Evolutionary conservation across 108 stramenopile species (phyloP), one percentile per base, ranked within the genome.

Genomic region (Cyclostephanos invisitatus): DNA sequence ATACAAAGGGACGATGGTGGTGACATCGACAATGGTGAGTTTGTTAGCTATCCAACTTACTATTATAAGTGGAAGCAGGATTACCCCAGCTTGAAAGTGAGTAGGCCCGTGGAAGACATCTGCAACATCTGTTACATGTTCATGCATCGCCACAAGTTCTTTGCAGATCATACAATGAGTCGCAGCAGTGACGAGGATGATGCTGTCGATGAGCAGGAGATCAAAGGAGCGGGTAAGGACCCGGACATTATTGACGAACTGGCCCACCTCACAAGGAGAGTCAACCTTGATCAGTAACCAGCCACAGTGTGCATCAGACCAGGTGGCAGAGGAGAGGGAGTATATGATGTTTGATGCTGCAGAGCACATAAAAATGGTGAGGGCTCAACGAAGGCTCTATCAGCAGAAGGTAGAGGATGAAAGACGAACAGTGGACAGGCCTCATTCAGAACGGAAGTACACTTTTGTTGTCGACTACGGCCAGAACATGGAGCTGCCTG

Each of bases 401-500:
- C n/a, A n/a, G n/a, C n/a, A 32, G 32, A 32, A 4, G 32, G 32
- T 32, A 3, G 32, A 32, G 32, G 32, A 24, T 24, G 24, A 18
- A n/a, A 0, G 51, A 5, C 24, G 7, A 24, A n/a, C 49, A 20
- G 10, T 4, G 49, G 7, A 50, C 5, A 50, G 49, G 49, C n/a
- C 5, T 2, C 68, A 59, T 38, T 18, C 36, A 38, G 1, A 22
- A 60, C 15, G 53, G 3, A 47, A 28, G 11, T 55, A 61, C 18
- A 64, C 50, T 0, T 66, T 51, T 18, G 62, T 68, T 7, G 56
- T 51, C 32, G 72, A 79, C 20, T 73, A 67, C n/a, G 72, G 66
- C 2, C 72, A 80, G 37, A 74, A 74, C 44, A 66, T 80, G 66
- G 49, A 57, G 48, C 35, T 74, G 3, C 78, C 78, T 20, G 2